Evolutionary conservation across 2,329 filamentous ascomycete genomes (phyloP).

Genomic region (Sarocladium kiliense): DNA sequence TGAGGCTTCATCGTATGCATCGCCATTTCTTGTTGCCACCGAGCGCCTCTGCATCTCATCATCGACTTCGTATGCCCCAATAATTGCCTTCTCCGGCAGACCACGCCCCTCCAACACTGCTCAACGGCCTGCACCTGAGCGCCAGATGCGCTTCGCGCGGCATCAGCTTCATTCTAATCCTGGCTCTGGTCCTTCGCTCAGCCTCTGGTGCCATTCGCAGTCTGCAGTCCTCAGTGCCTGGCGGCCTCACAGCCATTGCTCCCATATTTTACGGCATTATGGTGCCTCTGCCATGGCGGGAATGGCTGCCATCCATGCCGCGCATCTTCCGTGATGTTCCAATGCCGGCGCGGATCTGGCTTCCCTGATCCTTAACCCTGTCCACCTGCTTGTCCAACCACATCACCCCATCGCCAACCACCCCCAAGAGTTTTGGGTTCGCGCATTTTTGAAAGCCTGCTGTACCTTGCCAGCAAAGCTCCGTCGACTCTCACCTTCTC

Average conservation of each 20-base stretch:
- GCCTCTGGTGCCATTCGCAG: background rate
- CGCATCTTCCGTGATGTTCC: background rate
- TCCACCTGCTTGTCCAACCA: background rate
- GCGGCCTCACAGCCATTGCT: background rate
- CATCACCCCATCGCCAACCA: background rate
- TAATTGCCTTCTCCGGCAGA: background rate
- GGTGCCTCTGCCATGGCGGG: background rate
- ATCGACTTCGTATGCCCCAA: background rate
- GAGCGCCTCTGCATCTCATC: background rate
- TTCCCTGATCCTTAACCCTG: background rate
- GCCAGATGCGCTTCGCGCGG: conserved; percentile 3
- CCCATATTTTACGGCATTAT: background rate
- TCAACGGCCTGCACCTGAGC: background rate
- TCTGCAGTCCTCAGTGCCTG: background rate
- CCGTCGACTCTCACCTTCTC: background rate
- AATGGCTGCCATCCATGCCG: background rate
- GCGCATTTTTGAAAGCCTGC: background rate
- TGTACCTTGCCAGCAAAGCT: background rate
- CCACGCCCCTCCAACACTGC: background rate
- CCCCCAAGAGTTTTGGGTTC: background rate
- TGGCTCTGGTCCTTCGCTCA: background rate
- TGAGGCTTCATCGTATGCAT: background rate
- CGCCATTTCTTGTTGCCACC: background rate
- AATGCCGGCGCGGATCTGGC: background rate
- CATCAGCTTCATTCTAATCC: background rate